These are phyloP conservation scores for Eucalyptus pumila DNA, from an alignment of 345 rosid species.

Conservation along the genomic window DNA sequence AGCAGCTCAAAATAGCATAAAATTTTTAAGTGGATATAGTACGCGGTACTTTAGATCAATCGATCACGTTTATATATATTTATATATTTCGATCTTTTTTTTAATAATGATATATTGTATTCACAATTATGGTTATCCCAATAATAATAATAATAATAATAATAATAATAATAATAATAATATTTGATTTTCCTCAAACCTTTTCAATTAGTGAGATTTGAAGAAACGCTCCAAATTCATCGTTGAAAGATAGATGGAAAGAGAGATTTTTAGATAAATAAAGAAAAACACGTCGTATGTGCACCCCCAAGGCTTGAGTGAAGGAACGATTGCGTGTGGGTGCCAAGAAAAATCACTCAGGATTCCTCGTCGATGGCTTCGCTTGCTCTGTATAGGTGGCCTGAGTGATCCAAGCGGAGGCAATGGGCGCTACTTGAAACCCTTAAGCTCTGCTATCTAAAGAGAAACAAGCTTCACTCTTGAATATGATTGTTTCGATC, in stretches of 20 bases:
- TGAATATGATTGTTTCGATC: too few species aligned
- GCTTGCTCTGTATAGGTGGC: neutral
- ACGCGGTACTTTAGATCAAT: fast-evolving
- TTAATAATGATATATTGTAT: too few species aligned
- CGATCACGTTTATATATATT: too few species aligned
- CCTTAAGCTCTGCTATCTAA: neutral
- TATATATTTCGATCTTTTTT: too few species aligned
- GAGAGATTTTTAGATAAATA: too few species aligned
- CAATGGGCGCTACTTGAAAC: neutral
- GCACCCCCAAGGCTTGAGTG: neutral
- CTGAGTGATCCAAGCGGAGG: neutral
- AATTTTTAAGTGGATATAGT: too few species aligned
- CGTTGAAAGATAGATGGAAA: neutral
- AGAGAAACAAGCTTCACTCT: neutral
- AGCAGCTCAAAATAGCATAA: too few species aligned
- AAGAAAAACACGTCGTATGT: neutral
- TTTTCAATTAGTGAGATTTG: neutral
- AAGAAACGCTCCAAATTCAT: neutral
- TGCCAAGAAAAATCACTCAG: neutral
- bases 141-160: too few species aligned
- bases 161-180: too few species aligned
- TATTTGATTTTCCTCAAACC: neutral
- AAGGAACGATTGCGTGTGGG: neutral
- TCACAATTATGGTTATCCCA: too few species aligned
- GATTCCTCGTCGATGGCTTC: neutral